Percentiles rank a stretch among this genome's conserved stretches.
Conservation (phyloP, 2,329 filamentous ascomycete species). For the Pseudogymnoascus sp. region DNA sequence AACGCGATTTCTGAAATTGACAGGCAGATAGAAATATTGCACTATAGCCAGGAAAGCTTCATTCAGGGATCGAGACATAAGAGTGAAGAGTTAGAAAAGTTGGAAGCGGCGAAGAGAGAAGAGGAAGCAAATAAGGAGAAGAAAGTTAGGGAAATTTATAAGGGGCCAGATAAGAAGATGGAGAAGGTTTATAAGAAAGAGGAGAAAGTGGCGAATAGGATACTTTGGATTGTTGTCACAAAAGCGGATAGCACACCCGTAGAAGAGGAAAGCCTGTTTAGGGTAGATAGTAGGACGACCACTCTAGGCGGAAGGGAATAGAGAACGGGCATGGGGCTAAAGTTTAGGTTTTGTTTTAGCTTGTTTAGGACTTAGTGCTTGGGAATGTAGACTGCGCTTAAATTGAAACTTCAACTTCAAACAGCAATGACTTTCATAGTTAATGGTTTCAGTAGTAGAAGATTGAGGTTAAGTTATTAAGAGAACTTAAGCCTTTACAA, state of each 20-base stretch:
- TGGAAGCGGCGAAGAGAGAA: conserved; percentile 13
- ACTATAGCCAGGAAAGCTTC: conserved; percentile 10
- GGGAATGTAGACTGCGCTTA: not conserved
- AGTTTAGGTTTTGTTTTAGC: conserved; percentile 8
- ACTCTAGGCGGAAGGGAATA: not conserved
- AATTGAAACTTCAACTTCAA: not conserved
- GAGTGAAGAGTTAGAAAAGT: conserved; percentile 13
- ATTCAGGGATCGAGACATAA: conserved; percentile 9
- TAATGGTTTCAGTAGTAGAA: too few relatives aligned
- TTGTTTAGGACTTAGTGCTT: conserved; percentile 12
- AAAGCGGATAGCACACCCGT: conserved; percentile 14
- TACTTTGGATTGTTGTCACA: conserved; percentile 24
- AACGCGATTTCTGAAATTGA: conserved; percentile 12
- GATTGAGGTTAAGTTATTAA: too few relatives aligned
- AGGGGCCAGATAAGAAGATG: conserved; percentile 24
- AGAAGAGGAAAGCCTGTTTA: conserved; percentile 5
- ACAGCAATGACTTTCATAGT: too few relatives aligned
- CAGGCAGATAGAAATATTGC: conserved; percentile 12
- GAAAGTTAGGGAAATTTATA: conserved; percentile 21
- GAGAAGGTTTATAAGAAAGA: conserved; percentile 19
- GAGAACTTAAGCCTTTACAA: too few relatives aligned
- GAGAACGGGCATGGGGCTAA: not conserved
- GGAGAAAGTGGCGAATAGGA: conserved; percentile 23
- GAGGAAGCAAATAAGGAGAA: conserved; percentile 18
- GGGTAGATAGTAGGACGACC: not conserved